Conservation (phyloP, 2,329 filamentous ascomycete genomes). For the Hysterium pulicare region DNA sequence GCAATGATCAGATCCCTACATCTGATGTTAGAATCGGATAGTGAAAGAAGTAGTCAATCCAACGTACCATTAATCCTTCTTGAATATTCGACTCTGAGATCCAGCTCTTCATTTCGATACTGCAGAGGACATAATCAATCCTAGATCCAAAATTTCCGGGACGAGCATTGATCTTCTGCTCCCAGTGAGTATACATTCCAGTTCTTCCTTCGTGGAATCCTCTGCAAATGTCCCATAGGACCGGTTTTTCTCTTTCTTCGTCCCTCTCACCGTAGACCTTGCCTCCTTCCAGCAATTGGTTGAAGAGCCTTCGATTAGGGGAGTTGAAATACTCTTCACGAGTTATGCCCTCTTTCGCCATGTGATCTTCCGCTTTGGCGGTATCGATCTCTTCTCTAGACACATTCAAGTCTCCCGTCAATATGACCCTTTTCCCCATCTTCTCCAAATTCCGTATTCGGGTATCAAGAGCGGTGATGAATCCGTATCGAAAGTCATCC, state of each 20-base stretch:
- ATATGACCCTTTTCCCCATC: conserved; percentile 78
- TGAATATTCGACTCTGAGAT: conserved; percentile 81
- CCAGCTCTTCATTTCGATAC: conserved; percentile 73
- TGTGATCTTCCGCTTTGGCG: conserved; percentile 67
- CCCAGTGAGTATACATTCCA: conserved; percentile 98
- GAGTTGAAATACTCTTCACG: conserved; percentile 69
- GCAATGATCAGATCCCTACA: conserved; percentile 88
- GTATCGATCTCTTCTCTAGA: conserved; percentile 65
- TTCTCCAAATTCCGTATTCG: conserved; percentile 79
- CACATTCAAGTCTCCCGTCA: conserved; percentile 89
- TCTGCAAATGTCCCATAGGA: conserved; percentile 81
- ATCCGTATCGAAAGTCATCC: conserved; percentile 77
- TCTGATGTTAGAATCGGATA: not conserved
- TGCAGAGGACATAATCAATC: conserved; percentile 92
- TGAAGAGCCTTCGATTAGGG: conserved; percentile 74
- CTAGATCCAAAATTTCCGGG: conserved; percentile 89
- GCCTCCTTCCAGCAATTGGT: conserved; percentile 76
- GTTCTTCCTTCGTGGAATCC: conserved; percentile 73
- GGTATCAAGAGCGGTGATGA: conserved; percentile 74
- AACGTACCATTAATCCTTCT: conserved; percentile 71
- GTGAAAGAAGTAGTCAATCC: not conserved
- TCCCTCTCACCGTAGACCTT: conserved; percentile 65
- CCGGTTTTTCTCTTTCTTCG: conserved; percentile 63
- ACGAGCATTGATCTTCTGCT: conserved; percentile 90
- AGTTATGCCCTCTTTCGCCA: conserved; percentile 67